phyloP scores from a whole-genome alignment of 345 rosid species.

The Diplotaxis tenuifolia region DNA sequence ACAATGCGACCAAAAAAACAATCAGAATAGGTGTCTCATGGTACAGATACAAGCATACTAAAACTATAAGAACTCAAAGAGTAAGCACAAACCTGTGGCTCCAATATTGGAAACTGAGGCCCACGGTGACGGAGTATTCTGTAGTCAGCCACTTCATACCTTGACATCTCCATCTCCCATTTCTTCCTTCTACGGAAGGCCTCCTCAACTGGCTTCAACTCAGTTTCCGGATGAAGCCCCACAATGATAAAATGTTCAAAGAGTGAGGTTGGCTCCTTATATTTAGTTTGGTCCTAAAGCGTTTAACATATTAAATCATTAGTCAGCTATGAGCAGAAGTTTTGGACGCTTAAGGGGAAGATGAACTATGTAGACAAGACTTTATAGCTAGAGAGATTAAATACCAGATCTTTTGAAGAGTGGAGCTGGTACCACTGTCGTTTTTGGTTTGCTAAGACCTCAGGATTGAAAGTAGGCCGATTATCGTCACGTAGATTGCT shows the following conservation, averaged over 20 bases:
- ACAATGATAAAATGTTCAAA: conserved; percentile 86
- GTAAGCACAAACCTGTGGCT: conserved; percentile 73
- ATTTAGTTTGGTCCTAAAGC: conserved; percentile 61
- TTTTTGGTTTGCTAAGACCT: conserved; percentile 91
- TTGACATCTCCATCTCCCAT: conserved; percentile 70
- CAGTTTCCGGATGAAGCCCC: conserved; percentile 84
- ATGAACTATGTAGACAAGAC: not conserved
- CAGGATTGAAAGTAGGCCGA: conserved; percentile 72
- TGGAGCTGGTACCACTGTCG: conserved; percentile 97
- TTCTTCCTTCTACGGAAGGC: conserved; percentile 78
- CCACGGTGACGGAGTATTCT: conserved; percentile 52
- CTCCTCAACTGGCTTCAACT: conserved; percentile 76
- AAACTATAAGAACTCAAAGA: not conserved
- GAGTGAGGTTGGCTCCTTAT: conserved; percentile 69
- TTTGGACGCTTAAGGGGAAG: not conserved
- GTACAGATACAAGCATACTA: conserved; percentile 3
- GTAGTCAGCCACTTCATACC: conserved; percentile 54
- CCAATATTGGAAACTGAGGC: conserved; percentile 69
- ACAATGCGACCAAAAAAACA: not conserved
- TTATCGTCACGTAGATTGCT: conserved; percentile 50
- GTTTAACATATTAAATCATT: conserved; percentile 25
- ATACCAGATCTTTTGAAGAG: conserved; percentile 77
- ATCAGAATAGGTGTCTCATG: not conserved
- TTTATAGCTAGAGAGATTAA: conserved; percentile 10
- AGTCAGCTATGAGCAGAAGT: not conserved